These are phyloP conservation scores for Hamamelis virginiana DNA, from an alignment of 164 flowering plant species.

Conservation along the genomic window DNA sequence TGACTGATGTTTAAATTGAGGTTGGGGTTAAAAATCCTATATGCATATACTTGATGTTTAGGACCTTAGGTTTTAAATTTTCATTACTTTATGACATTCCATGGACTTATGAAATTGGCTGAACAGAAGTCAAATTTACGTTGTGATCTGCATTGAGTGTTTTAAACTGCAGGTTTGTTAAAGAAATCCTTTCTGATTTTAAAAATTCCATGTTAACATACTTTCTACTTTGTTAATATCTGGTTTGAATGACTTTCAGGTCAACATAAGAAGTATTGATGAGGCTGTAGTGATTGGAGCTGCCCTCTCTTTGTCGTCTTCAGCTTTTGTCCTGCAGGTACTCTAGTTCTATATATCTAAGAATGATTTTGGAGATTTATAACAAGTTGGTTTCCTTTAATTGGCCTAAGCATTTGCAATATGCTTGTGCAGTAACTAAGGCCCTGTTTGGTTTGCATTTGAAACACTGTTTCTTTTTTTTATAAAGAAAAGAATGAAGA, in stretches of 20 bases:
- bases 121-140: background rate
- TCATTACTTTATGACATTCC: background rate
- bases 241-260: constrained; percentile 46
- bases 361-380: background rate
- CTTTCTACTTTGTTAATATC: background rate
- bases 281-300: constrained; percentile 98
- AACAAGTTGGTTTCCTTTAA: background rate
- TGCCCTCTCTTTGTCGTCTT: constrained; percentile 96
- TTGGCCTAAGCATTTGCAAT: background rate
- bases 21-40: no score
- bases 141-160: background rate
- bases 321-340: constrained; percentile 99
- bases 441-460: background rate
- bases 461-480: no score
- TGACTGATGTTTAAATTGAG: background rate
- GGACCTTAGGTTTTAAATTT: background rate
- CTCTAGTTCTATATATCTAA: background rate
- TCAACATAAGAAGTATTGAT: constrained; percentile 92
- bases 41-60: background rate
- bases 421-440: background rate
- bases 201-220: background rate
- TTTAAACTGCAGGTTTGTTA: background rate
- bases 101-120: background rate
- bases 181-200: background rate
- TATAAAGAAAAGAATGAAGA: background rate